phyloP scores from a whole-genome alignment of 768 basidiomycete species.

The Asterophora parasitica region DNA sequence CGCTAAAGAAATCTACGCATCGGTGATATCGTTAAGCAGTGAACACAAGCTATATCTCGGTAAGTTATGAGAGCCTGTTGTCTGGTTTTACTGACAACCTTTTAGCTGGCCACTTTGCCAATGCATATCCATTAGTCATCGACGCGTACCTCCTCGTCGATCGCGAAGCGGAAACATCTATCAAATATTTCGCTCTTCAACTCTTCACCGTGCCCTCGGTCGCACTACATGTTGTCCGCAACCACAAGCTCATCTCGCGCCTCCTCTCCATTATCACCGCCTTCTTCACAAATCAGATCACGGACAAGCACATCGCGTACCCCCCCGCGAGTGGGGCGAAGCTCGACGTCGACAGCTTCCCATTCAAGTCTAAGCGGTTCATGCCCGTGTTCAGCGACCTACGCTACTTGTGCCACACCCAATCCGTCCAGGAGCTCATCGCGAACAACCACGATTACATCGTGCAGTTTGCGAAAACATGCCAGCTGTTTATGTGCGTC shows the following conservation, averaged over 20 bases:
- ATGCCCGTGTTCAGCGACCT: constrained; percentile 93
- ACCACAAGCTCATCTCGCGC: constrained; percentile 68
- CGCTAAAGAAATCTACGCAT: constrained; percentile 79
- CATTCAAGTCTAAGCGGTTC: constrained; percentile 94
- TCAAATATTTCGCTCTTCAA: constrained; percentile 90
- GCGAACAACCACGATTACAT: constrained; percentile 64
- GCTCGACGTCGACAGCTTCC: constrained; percentile 78
- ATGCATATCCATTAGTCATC: constrained; percentile 80
- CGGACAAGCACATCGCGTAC: constrained; percentile 60
- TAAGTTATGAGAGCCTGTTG: constrained; percentile 30
- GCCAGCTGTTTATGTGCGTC: constrained; percentile 89
- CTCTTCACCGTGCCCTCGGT: constrained; percentile 90
- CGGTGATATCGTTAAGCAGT: constrained; percentile 64
- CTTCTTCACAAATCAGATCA: constrained; percentile 91
- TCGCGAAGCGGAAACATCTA: constrained; percentile 90
- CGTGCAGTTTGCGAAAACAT: constrained; percentile 66
- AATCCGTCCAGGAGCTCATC: constrained; percentile 76
- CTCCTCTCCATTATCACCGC: constrained; percentile 81
- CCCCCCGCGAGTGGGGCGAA: constrained; percentile 25
- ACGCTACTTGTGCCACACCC: constrained; percentile 77
- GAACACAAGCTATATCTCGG: constrained; percentile 76
- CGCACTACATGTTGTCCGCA: constrained; percentile 69
- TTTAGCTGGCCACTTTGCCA: constrained; percentile 77
- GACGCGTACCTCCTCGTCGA: constrained; percentile 91
- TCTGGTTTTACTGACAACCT: neutral